Evolutionary conservation across 2,329 filamentous ascomycete species (phyloP).

Genomic region (Truncatella angustata): DNA sequence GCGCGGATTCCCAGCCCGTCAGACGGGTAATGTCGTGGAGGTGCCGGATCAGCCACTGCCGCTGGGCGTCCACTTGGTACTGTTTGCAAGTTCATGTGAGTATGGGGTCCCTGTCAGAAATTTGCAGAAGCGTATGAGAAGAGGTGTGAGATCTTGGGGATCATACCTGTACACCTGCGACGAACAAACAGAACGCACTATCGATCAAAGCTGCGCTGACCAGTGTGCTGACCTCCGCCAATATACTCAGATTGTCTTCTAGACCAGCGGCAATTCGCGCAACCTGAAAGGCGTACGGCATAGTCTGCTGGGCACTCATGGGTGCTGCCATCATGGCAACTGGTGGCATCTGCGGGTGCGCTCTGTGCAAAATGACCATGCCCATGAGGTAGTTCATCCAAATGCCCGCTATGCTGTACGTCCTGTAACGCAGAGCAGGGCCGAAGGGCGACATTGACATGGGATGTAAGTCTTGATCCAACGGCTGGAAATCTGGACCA

Average conservation of each 20-base stretch:
- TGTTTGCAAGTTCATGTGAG: slow-evolving; percentile 45
- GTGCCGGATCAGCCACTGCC: slow-evolving; percentile 73
- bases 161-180: slow-evolving; percentile 72
- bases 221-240: slow-evolving; percentile 67
- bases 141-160: too few species aligned
- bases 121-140: too few species aligned
- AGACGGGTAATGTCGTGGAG: slow-evolving; percentile 73
- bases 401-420: slow-evolving; percentile 81
- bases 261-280: slow-evolving; percentile 78
- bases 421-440: slow-evolving; percentile 75
- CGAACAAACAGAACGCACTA: slow-evolving; percentile 78
- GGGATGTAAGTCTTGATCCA: slow-evolving; percentile 65
- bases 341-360: slow-evolving; percentile 88
- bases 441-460: slow-evolving; percentile 76
- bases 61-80: slow-evolving; percentile 69
- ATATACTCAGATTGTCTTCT: slow-evolving; percentile 50
- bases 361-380: slow-evolving; percentile 76
- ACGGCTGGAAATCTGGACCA: slow-evolving; percentile 72
- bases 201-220: slow-evolving; percentile 83
- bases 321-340: slow-evolving; percentile 85
- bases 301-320: slow-evolving; percentile 71
- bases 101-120: too few species aligned
- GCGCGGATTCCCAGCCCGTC: slow-evolving; percentile 84
- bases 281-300: slow-evolving; percentile 68
- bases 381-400: slow-evolving; percentile 88